These are phyloP conservation scores for Monosporascus sp. DNA, from an alignment of 2,329 filamentous ascomycete species.

Conservation along the genomic window DNA sequence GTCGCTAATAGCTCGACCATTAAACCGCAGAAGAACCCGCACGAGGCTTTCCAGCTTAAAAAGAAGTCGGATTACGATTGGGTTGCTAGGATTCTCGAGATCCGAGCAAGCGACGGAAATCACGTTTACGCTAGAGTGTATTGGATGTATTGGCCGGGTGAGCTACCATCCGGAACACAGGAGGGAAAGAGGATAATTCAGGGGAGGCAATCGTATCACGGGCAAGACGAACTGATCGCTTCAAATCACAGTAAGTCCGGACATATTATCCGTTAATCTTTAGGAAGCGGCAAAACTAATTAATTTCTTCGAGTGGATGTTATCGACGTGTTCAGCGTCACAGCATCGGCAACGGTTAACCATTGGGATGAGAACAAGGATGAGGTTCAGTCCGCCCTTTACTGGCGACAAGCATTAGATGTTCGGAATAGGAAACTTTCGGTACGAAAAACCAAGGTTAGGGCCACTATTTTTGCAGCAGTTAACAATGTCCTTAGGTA, in stretches of 20 bases:
- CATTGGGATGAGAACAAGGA: conserved; percentile 69
- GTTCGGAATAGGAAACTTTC: conserved; percentile 52
- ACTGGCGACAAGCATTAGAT: conserved; percentile 61
- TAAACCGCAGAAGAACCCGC: conserved; percentile 44
- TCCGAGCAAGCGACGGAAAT: conserved; percentile 63
- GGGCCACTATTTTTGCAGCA: not conserved
- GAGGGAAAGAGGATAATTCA: conserved; percentile 45
- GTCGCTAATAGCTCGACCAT: conserved; percentile 54
- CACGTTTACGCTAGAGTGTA: conserved; percentile 75
- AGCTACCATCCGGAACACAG: conserved; percentile 52
- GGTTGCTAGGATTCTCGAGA: conserved; percentile 73
- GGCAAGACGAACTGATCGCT: conserved; percentile 61
- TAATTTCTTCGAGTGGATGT: conserved; percentile 54
- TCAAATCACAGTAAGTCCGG: conserved; percentile 61
- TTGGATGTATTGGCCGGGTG: conserved; percentile 73
- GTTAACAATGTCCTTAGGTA: conserved; percentile 34
- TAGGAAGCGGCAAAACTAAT: conserved; percentile 13
- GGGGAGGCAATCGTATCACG: conserved; percentile 61
- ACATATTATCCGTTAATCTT: not conserved
- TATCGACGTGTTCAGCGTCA: conserved; percentile 67
- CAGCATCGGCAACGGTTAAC: conserved; percentile 55
- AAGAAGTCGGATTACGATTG: conserved; percentile 55
- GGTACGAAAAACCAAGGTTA: conserved; percentile 30
- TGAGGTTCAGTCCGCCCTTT: conserved; percentile 52
- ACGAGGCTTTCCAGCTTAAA: conserved; percentile 29